A percentile compares a stretch with the other conserved stretches of the same genome.
Conservation (phyloP, 495 filamentous ascomycete species). For the Pseudomonodictys pantanalensis region DNA sequence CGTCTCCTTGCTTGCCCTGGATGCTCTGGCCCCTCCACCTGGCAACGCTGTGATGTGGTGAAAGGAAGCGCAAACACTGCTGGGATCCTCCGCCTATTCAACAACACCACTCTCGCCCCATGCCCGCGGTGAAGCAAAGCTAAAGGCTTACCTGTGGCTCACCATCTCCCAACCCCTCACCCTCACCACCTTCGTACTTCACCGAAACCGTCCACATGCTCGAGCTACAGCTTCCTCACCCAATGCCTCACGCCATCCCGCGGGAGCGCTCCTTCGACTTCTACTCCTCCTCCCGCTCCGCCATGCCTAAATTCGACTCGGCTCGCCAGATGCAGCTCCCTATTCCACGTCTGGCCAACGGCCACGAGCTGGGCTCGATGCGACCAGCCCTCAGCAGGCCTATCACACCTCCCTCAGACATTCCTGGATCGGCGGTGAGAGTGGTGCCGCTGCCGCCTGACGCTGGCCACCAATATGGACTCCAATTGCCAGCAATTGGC, state of each 20-base stretch:
- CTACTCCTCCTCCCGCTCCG: conserved; percentile 19
- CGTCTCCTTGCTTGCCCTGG: conserved; percentile 26
- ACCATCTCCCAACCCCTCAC: background rate
- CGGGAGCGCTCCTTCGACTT: conserved; percentile 30
- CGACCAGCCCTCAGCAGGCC: conserved; percentile 7
- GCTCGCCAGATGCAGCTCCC: conserved; percentile 29
- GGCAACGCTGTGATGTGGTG: conserved; percentile 28
- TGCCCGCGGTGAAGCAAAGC: background rate
- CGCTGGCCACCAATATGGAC: conserved; percentile 17
- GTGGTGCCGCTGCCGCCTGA: conserved; percentile 21
- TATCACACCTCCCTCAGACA: conserved; percentile 25
- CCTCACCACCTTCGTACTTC: background rate
- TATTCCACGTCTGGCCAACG: conserved; percentile 9
- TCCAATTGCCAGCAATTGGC: conserved; percentile 22
- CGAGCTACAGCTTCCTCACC: conserved; percentile 33
- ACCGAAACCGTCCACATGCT: conserved; percentile 22
- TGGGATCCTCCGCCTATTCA: background rate
- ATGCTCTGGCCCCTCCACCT: background rate
- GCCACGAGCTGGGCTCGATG: conserved; percentile 4
- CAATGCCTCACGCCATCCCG: conserved; percentile 33
- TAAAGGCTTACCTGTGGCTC: too few relatives aligned
- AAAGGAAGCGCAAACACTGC: conserved; percentile 12
- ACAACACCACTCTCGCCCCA: conserved; percentile 6
- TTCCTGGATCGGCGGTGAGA: conserved; percentile 21
- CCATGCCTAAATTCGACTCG: conserved; percentile 14